Conservation (phyloP, 2,329 filamentous ascomycete species). For the Aspergillus sp. region DNA sequence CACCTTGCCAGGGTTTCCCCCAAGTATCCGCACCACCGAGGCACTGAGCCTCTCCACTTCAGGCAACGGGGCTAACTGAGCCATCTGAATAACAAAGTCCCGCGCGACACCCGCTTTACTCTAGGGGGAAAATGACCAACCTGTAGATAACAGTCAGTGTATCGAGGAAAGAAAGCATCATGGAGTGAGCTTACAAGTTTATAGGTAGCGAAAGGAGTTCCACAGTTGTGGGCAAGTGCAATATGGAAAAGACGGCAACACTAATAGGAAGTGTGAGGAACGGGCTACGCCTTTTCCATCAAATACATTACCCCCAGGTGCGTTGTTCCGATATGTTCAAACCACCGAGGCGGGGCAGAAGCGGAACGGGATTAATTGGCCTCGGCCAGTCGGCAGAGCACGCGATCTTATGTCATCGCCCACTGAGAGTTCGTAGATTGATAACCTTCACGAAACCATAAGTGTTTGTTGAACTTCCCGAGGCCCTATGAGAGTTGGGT, state of each 20-base stretch:
- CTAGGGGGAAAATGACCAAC: not conserved
- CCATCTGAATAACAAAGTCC: conserved; percentile 47
- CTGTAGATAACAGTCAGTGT: not conserved
- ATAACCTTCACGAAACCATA: not conserved
- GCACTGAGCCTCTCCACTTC: conserved; percentile 77
- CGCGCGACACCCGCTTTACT: not conserved
- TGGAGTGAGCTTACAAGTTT: not conserved
- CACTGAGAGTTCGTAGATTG: not conserved
- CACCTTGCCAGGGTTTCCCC: conserved; percentile 85
- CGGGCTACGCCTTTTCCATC: not conserved
- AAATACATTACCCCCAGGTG: not conserved
- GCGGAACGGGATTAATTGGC: conserved; percentile 1
- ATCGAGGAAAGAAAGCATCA: too few species aligned
- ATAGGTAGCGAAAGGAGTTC: not conserved
- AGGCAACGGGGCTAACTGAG: conserved; percentile 63
- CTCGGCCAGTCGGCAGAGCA: conserved; percentile 16
- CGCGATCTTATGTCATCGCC: conserved; percentile 18
- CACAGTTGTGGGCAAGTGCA: not conserved
- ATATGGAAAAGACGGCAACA: not conserved
- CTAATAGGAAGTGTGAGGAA: not conserved
- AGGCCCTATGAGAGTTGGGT: too few species aligned
- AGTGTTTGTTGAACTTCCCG: too few species aligned
- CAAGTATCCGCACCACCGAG: conserved; percentile 78
- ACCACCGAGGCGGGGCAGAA: conserved; percentile 7
- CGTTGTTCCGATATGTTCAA: not conserved